Base-by-base conservation (phyloP, 345 rosid species). In the Odontarrhena argentea region DNA sequence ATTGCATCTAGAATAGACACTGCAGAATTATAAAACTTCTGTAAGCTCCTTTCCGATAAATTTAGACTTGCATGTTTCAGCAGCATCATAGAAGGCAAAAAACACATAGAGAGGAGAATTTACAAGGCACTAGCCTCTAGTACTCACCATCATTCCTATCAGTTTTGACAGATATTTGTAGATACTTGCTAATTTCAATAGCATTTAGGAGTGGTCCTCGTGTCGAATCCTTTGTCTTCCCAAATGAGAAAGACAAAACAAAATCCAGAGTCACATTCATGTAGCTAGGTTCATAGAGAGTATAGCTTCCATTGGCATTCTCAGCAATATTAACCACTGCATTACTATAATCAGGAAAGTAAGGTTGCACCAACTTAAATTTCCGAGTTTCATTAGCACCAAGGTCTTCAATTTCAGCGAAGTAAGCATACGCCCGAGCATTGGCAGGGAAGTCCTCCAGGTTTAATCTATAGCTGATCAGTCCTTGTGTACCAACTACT, bases 251-350 rank as follows among this genome's bases (percentile, higher is more conserved):
- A 3, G 95, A 83, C 68, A 94, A 79, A 68, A 94, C 85, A 74
- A 88, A 94, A 64, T 79, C 68, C 22, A 94, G 68, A 38, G 82
- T 70, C 63, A 94, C 96, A 43, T 94, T 94, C 99, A 91, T 91
- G 82, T 88, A 94, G 79, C 99, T 94, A 1, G 99, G 97, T 75
- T 94, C 97, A 65, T 94, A 94, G 53, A 95, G 99, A 1, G 74
- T 86, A 75, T 77, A 84, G 82, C 91, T 91, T 26, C 96, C 95
- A 66, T 91, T 91, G 42, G 95, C 97, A 81, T 94, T 94, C 80
- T 91, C 99, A 28, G 81, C 87, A 65, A 94, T 88, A 73, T 94
- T 94, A 24, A 94, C 99, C 48, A 91, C 91, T n/a, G 99, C 97
- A 70, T 80, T 82, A 79, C 92, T 86, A 73, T 94, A 94, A 64